phyloP scores from a whole-genome alignment of 805 yeast species.

The Barnettozyma vustinii region DNA sequence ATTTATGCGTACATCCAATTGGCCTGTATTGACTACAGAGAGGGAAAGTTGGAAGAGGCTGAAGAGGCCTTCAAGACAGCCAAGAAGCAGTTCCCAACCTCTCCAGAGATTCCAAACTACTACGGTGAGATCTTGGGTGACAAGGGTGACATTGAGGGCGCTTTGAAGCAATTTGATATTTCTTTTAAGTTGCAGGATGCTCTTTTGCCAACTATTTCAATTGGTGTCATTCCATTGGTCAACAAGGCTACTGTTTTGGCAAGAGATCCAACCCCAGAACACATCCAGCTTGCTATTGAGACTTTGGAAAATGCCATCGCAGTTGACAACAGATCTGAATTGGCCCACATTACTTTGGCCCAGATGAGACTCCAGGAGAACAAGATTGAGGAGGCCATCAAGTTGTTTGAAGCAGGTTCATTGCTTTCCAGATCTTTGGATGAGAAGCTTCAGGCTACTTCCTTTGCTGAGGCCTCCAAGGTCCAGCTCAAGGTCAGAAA shows the following conservation, averaged over 20 bases:
- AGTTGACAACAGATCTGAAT: constrained; percentile 83
- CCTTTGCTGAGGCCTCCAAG: constrained; percentile 89
- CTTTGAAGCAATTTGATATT: constrained; percentile 77
- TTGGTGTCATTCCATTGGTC: constrained; percentile 85
- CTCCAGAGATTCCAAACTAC: constrained; percentile 91
- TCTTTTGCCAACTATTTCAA: constrained; percentile 52
- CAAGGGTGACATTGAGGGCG: constrained; percentile 63
- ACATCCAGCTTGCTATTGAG: constrained; percentile 52
- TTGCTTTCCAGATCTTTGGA: constrained; percentile 75
- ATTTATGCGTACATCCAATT: constrained; percentile 85
- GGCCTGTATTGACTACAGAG: constrained; percentile 87
- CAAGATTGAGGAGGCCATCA: constrained; percentile 74
- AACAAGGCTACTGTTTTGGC: constrained; percentile 79
- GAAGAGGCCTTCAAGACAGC: constrained; percentile 65
- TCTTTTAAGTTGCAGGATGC: constrained; percentile 79
- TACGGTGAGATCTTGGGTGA: constrained; percentile 92
- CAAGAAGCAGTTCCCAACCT: constrained; percentile 69
- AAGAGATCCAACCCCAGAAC: constrained; percentile 40
- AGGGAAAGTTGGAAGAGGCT: constrained; percentile 52
- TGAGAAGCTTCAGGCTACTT: constrained; percentile 86
- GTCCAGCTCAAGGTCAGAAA: constrained; percentile 74
- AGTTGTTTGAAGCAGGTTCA: constrained; percentile 77
- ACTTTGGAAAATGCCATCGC: constrained; percentile 71
- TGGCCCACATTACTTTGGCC: constrained; percentile 86
- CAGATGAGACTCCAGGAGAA: constrained; percentile 84